Base-by-base conservation (phyloP, 345 rosid genomes). In the Litchi chinensis region DNA sequence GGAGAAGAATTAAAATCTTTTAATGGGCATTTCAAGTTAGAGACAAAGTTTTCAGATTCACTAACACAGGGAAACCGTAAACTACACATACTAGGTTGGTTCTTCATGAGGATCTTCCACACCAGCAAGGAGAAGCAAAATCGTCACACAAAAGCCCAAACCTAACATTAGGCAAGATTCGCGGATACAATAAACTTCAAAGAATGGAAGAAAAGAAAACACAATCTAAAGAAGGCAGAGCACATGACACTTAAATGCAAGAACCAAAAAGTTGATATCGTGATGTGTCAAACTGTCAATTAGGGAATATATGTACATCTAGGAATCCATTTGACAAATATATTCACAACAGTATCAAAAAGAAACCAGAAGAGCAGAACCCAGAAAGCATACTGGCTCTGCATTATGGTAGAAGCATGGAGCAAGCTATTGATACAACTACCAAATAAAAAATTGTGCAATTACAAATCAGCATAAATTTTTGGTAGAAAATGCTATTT, bases 61-160 rank as follows among this genome's bases (percentile, higher is more conserved):
- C 21, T 39, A 79, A 64, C 60, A 69, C 10, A 43, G 0, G 22
- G 57, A 70, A 57, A 77, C 70, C 37, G 77, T 73, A 81, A 50
- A 71, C 44, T 19, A 64, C 2, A 79, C 39, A 65, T 41, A 93
- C 99, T 94, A 89, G 75, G 76, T 85, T 84, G 68, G 88, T 79
- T 91, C 93, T 78, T 89, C 85, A 0, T 91, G 93, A 65, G 83
- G 86, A 76, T 91, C 95, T 84, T 92, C 98, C 43, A 91, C 90
- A 79, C 79, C 98, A 93, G 95, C 83, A 89, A 81, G 80, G 82
- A 71, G 26, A 81, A 85, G 16, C 32, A 84, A 9, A 72, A 77
- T 41, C 63, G 79, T 81, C 80, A 81, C 3, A 21, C 39, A 69
- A 80, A 70, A 32, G 50, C 64, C 78, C 59, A 78, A 73, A 62